A percentile compares a stretch with the other conserved stretches of the same genome.
These are phyloP conservation scores for Rhodotorula sp. DNA, from an alignment of 1,284 basidiomycete genomes.

Conservation along the genomic window DNA sequence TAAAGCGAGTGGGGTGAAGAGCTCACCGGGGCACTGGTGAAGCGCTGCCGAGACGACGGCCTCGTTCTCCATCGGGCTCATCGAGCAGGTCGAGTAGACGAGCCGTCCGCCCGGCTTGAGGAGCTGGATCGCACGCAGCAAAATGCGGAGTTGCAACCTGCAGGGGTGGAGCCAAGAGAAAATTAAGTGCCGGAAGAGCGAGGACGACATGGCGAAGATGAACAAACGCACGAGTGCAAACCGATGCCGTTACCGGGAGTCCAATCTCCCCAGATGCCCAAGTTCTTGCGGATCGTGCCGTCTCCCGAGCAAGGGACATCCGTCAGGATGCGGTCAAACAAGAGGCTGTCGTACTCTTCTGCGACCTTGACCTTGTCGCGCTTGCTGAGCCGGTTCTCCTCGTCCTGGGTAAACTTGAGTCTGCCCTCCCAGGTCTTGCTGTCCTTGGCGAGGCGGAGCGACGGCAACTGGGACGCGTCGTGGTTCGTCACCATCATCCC, in stretches of 20 bases:
- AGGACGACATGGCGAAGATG: neutral
- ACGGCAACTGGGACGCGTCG: slow-evolving; percentile 85
- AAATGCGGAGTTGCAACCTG: slow-evolving; percentile 86
- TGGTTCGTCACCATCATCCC: slow-evolving; percentile 93
- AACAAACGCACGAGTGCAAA: slow-evolving; percentile 67
- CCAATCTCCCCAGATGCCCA: slow-evolving; percentile 95
- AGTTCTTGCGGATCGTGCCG: slow-evolving; percentile 91
- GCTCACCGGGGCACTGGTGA: slow-evolving; percentile 63
- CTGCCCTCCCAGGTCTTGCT: neutral
- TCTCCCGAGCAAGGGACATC: slow-evolving; percentile 98
- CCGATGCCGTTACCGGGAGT: slow-evolving; percentile 83
- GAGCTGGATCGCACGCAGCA: slow-evolving; percentile 86
- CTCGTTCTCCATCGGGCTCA: slow-evolving; percentile 98
- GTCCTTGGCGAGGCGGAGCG: slow-evolving; percentile 24
- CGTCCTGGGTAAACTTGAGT: slow-evolving; percentile 24
- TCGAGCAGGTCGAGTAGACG: slow-evolving; percentile 96
- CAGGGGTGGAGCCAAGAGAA: neutral
- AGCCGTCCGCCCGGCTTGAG: slow-evolving; percentile 82
- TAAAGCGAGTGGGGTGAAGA: neutral
- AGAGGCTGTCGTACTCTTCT: slow-evolving; percentile 54
- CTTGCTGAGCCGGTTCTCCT: slow-evolving; percentile 31
- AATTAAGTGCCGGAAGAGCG: neutral
- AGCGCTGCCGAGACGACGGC: slow-evolving; percentile 88
- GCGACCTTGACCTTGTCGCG: slow-evolving; percentile 41
- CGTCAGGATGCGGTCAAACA: slow-evolving; percentile 91